phyloP scores from a whole-genome alignment of 345 rosid species.

The Citrus maxima region DNA sequence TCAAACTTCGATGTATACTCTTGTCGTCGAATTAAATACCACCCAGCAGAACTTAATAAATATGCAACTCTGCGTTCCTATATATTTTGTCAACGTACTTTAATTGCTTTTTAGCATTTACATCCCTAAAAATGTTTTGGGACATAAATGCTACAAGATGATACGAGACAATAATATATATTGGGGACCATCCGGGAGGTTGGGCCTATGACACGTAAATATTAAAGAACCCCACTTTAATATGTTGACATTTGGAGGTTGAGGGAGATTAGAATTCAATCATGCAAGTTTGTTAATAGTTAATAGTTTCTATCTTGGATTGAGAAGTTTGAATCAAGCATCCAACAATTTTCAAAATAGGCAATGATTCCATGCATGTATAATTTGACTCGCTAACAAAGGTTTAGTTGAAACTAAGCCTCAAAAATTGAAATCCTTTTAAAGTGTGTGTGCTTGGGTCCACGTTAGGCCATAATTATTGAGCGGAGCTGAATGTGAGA shows the following conservation, averaged over 20 bases:
- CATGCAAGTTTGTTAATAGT: neutral
- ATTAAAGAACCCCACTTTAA: neutral
- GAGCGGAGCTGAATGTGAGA: neutral
- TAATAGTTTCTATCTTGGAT: neutral
- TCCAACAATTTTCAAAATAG: slow-evolving; percentile 12
- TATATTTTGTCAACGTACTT: neutral
- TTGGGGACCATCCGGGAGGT: neutral
- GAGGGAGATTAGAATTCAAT: neutral
- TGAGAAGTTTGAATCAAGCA: slow-evolving; percentile 2
- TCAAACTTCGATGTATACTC: no score
- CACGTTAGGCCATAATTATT: neutral
- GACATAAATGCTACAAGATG: neutral
- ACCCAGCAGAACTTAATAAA: no score
- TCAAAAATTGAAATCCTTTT: neutral
- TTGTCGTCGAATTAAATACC: no score
- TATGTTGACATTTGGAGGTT: neutral
- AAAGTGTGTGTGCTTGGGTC: neutral
- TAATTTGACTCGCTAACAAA: neutral
- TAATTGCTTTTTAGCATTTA: neutral
- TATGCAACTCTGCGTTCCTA: neutral
- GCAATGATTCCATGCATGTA: slow-evolving; percentile 26
- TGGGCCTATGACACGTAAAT: slow-evolving; percentile 1
- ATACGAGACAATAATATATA: no score
- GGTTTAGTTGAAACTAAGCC: neutral
- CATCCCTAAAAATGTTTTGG: neutral